Conservation (phyloP, 306 rosid species). For the cucumber (Cucumis sativus) region DNA sequence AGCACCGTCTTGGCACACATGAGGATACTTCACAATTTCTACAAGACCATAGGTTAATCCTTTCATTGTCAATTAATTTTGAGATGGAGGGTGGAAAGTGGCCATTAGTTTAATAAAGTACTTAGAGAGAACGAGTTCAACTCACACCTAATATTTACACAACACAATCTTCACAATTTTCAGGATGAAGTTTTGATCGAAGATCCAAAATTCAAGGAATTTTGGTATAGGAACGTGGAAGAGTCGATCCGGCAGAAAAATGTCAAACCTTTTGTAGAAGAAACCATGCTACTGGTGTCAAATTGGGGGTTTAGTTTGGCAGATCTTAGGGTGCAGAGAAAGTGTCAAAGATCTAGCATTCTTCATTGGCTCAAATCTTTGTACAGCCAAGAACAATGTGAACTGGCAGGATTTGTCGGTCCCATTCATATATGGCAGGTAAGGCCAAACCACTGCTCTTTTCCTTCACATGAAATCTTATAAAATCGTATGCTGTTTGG, state of each 20-base stretch:
- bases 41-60: too few species aligned
- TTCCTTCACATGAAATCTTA: neutral
- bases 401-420: constrained; percentile 72
- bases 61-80: too few species aligned
- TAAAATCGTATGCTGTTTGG: neutral
- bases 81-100: too few species aligned
- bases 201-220: constrained; percentile 47
- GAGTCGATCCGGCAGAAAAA: constrained; percentile 80
- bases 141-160: neutral
- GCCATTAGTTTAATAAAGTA: too few species aligned
- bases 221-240: constrained; percentile 73
- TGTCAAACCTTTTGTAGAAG: constrained; percentile 62
- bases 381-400: constrained; percentile 70
- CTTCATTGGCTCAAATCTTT: constrained; percentile 80
- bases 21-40: too few species aligned
- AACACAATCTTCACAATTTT: constrained; percentile 5
- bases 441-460: constrained; percentile 10
- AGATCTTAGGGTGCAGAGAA: constrained; percentile 66
- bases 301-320: constrained; percentile 67
- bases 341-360: constrained; percentile 53
- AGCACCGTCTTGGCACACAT: too few species aligned
- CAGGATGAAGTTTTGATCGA: constrained; percentile 72
- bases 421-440: constrained; percentile 94
- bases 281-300: constrained; percentile 69
- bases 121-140: neutral